Conservation (phyloP, 2,329 filamentous ascomycete species). For the Colletotrichum spaethianum region DNA sequence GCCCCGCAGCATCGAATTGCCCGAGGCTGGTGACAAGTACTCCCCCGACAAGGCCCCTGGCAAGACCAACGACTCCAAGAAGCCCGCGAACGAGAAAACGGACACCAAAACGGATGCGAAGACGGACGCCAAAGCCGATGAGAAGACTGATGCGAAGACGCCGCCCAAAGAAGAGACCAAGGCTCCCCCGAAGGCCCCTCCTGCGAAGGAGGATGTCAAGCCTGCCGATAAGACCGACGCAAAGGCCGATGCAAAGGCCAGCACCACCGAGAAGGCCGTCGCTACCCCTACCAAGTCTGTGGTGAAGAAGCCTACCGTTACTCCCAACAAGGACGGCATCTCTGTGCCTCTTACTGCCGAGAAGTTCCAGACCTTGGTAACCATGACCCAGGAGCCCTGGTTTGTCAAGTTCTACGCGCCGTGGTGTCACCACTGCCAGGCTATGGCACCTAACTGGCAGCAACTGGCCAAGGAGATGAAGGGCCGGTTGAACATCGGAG, state of each 20-base stretch:
- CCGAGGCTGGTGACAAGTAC: constrained; percentile 76
- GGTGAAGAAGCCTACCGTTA: constrained; percentile 65
- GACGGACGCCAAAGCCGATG: constrained; percentile 43
- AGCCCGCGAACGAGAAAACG: constrained; percentile 42
- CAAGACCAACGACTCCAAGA: constrained; percentile 47
- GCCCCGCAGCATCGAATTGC: constrained; percentile 76
- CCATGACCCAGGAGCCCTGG: constrained; percentile 91
- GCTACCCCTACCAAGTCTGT: constrained; percentile 54
- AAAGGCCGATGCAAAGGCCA: constrained; percentile 43
- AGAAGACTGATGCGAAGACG: constrained; percentile 50
- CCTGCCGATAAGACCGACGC: constrained; percentile 51
- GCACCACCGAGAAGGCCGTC: constrained; percentile 41
- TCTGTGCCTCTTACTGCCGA: constrained; percentile 85
- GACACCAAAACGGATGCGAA: constrained; percentile 42
- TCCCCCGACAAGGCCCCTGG: constrained; percentile 50
- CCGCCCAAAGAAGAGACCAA: constrained; percentile 44
- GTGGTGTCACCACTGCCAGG: constrained; percentile 97
- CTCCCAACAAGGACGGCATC: constrained; percentile 81
- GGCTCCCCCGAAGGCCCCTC: constrained; percentile 30
- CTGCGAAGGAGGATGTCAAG: constrained; percentile 27
- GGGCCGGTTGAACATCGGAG: constrained; percentile 89
- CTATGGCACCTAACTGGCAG: constrained; percentile 90
- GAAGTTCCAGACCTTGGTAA: constrained; percentile 88
- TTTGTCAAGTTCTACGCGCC: constrained; percentile 99
- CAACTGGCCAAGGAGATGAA: constrained; percentile 94